These are phyloP conservation scores for Chrysanthemum makinoi DNA, from an alignment of 129 eudicot genomes.

Conservation along the genomic window DNA sequence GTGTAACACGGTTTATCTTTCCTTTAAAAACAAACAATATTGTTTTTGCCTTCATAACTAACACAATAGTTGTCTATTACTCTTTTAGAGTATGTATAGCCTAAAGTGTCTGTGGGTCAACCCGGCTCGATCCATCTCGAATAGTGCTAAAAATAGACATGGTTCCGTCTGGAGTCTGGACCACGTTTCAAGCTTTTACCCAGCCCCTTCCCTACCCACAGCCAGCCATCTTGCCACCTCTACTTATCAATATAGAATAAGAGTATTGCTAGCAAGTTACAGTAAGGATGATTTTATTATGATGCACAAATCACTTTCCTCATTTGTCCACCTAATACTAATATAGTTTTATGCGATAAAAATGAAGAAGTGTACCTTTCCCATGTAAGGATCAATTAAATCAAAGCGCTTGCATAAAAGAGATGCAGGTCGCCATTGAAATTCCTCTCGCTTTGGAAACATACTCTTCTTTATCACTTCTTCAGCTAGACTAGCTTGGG, in stretches of 20 bases:
- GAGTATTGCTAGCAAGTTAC: too few relatives aligned
- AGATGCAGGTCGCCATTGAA: constrained; percentile 90
- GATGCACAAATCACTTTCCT: background rate
- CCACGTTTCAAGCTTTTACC: too few relatives aligned
- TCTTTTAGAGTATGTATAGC: too few relatives aligned
- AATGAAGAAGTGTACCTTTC: constrained; percentile 59
- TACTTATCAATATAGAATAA: too few relatives aligned
- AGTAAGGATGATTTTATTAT: background rate
- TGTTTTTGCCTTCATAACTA: too few relatives aligned
- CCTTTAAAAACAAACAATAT: background rate
- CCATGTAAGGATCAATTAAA: constrained; percentile 85
- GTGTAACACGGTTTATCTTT: background rate
- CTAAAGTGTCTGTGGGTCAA: too few relatives aligned
- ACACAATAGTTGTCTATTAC: too few relatives aligned
- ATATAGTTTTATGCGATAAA: background rate
- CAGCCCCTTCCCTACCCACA: too few relatives aligned
- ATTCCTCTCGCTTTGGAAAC: constrained; percentile 89
- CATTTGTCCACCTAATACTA: background rate
- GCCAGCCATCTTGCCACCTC: too few relatives aligned
- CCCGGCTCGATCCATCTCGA: too few relatives aligned
- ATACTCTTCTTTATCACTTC: constrained; percentile 41
- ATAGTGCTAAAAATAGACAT: too few relatives aligned
- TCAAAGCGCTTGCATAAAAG: constrained; percentile 96
- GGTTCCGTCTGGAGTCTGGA: too few relatives aligned
- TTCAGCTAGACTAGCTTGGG: constrained; percentile 39